Evolutionary conservation across 2,329 filamentous ascomycete genomes (phyloP).

Genomic region (Ophiostoma angusticollis): DNA sequence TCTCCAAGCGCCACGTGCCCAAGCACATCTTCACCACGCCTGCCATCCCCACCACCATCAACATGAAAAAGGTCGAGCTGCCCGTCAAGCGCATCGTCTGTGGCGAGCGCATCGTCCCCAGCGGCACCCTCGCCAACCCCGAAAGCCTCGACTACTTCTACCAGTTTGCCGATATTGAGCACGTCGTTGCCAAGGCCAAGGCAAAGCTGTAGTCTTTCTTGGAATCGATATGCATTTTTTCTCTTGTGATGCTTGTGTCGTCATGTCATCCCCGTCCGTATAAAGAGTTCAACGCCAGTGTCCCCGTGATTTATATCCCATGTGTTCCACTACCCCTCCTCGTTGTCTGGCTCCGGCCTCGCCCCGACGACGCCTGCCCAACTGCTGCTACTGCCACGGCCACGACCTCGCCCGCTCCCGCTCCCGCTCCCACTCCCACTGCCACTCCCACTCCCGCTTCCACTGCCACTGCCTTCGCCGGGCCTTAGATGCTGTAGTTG

Average conservation of each 20-base stretch:
- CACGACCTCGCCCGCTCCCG: background rate
- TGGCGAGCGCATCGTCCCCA: slow-evolving; percentile 59
- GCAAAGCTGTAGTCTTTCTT: slow-evolving; percentile 41
- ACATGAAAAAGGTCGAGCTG: slow-evolving; percentile 74
- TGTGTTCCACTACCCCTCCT: too few relatives aligned
- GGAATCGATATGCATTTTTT: too few relatives aligned
- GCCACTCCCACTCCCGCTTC: background rate
- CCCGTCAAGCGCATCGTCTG: slow-evolving; percentile 77
- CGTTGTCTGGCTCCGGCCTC: too few relatives aligned
- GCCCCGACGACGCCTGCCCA: background rate
- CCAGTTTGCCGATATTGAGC: slow-evolving; percentile 60
- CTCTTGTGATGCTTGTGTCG: too few relatives aligned
- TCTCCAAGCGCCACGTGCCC: slow-evolving; percentile 64
- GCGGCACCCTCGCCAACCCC: slow-evolving; percentile 65
- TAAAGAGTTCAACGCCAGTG: too few relatives aligned
- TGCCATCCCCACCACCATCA: slow-evolving; percentile 75
- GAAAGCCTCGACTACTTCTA: slow-evolving; percentile 67
- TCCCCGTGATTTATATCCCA: too few relatives aligned
- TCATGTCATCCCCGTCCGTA: too few relatives aligned
- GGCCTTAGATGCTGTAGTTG: background rate
- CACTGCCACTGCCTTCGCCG: background rate
- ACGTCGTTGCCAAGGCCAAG: slow-evolving; percentile 30
- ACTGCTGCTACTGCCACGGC: background rate
- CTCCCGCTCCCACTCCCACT: background rate
- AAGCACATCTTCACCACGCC: slow-evolving; percentile 67